Evolutionary conservation across 2,329 filamentous ascomycete genomes (phyloP).

Genomic region (Colletotrichum zoysiae): DNA sequence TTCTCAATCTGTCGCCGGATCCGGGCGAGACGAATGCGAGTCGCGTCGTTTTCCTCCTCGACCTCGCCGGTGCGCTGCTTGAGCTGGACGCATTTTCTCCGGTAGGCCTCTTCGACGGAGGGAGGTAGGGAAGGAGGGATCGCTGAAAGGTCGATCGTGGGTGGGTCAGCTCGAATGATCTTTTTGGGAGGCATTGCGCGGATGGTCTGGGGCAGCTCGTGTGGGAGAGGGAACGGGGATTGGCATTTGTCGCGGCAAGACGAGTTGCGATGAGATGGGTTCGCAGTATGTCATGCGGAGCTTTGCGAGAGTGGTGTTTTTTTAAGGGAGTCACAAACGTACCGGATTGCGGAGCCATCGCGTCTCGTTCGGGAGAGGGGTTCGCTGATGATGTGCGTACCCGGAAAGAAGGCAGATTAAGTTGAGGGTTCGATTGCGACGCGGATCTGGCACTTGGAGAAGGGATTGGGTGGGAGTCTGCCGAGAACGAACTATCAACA

Average conservation of each 20-base stretch:
- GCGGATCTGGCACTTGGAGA: slow-evolving; percentile 30
- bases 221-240: slow-evolving; percentile 14
- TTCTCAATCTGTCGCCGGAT: slow-evolving; percentile 91
- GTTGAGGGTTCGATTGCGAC: slow-evolving; percentile 25
- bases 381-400: slow-evolving; percentile 1
- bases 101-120: slow-evolving; percentile 95
- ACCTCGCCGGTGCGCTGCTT: slow-evolving; percentile 93
- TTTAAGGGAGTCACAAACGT: slow-evolving; percentile 37
- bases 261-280: slow-evolving; percentile 36
- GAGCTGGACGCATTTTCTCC: slow-evolving; percentile 94
- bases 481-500: slow-evolving; percentile 25
- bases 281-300: slow-evolving; percentile 39
- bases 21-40: slow-evolving; percentile 81
- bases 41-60: slow-evolving; percentile 89
- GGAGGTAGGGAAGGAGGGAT: slow-evolving; percentile 78
- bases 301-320: slow-evolving; percentile 32
- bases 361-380: slow-evolving; percentile 10
- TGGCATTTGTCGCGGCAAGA: slow-evolving; percentile 21
- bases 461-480: slow-evolving; percentile 22
- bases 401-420: slow-evolving; percentile 16
- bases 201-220: slow-evolving; percentile 1
- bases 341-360: slow-evolving; percentile 43
- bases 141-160: slow-evolving; percentile 53
- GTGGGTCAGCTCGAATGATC: slow-evolving; percentile 53
- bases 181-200: slow-evolving; percentile 53